Conservation (phyloP, 441 rosid genomes). For the Biscutella auriculata region DNA sequence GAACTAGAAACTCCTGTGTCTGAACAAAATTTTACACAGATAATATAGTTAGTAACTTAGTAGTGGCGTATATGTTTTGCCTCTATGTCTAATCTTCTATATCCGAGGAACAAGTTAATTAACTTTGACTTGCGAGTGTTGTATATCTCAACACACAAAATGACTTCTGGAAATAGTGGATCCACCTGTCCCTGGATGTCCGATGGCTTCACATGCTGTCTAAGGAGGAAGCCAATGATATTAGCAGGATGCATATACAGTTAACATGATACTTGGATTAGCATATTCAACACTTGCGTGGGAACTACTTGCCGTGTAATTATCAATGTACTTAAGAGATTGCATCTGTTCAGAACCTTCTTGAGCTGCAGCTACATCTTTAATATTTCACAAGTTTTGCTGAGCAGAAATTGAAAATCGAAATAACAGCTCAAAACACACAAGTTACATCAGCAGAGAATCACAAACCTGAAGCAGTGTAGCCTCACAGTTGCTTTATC, state of each 20-base stretch:
- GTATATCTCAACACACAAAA: slow-evolving; percentile 67
- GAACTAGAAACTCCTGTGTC: slow-evolving; percentile 78
- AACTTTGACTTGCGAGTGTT: too few species aligned
- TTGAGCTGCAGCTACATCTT: slow-evolving; percentile 21
- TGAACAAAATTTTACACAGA: slow-evolving; percentile 17
- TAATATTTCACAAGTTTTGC: slow-evolving; percentile 26
- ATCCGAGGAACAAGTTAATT: neutral
- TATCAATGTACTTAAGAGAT: slow-evolving; percentile 40
- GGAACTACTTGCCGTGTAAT: slow-evolving; percentile 24
- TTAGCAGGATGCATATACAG: neutral
- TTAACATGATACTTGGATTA: neutral
- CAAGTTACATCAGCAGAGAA: slow-evolving; percentile 4
- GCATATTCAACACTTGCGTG: neutral
- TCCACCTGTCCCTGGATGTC: slow-evolving; percentile 26
- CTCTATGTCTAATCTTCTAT: neutral
- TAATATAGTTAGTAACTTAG: neutral
- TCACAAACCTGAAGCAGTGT: slow-evolving; percentile 55
- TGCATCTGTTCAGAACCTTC: slow-evolving; percentile 40
- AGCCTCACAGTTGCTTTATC: slow-evolving; percentile 49
- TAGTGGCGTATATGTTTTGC: neutral
- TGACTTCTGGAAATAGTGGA: slow-evolving; percentile 43
- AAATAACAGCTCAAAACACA: slow-evolving; percentile 11
- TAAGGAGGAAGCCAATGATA: neutral
- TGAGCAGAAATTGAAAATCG: slow-evolving; percentile 14
- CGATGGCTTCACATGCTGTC: slow-evolving; percentile 34